Base-by-base conservation (phyloP, 768 basidiomycete genomes). In the Suillus lakei region DNA sequence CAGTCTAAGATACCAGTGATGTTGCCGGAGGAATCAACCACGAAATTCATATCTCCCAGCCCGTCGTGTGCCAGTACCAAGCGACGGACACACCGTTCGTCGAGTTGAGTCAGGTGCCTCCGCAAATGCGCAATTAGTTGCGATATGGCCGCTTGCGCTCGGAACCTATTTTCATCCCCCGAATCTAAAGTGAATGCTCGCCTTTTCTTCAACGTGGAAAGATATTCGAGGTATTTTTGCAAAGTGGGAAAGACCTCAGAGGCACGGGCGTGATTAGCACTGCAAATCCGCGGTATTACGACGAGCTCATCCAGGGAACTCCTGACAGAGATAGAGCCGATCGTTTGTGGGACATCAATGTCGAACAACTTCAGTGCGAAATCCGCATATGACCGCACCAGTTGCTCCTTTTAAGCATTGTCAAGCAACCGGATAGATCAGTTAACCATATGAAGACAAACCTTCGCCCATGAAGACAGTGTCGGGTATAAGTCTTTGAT, bases 1-100 rank as follows among this genome's bases (percentile, higher is more conserved):
- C 74, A 76, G 46, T 71, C 73, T 9, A 72, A 51, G 38, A 73
- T 39, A 13, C 64, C 69, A 26, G 68, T 64, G 30, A 76, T 50
- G 5, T 53, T 28, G 5, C 72, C 68, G 30, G 62, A 61, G 10
- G 23, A 62, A 55, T 69, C 64, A 21, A 71, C 41, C 46, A 72
- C 51, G 13, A 74, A 23, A 61, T 72, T 68, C 44, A 46, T 18
- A 23, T 64, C 64, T 34, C 21, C 38, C 15, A 70, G 43, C 26
- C 69, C 69, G 54, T 69, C 69, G 54, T 74, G 70, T 28, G 43
- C 16, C 8, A 72, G 64, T 13, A 71, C 69, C 51, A 66, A 66
- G 36, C 59, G 72, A 34, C 46, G 60, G 16, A 60, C n/a, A 36
- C 38, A 59, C 13, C 23, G 64, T 36, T 61, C 58, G 46, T 32